These are phyloP conservation scores for Dendrobium huoshanense DNA, from an alignment of 106 monocot genomes.

Conservation along the genomic window DNA sequence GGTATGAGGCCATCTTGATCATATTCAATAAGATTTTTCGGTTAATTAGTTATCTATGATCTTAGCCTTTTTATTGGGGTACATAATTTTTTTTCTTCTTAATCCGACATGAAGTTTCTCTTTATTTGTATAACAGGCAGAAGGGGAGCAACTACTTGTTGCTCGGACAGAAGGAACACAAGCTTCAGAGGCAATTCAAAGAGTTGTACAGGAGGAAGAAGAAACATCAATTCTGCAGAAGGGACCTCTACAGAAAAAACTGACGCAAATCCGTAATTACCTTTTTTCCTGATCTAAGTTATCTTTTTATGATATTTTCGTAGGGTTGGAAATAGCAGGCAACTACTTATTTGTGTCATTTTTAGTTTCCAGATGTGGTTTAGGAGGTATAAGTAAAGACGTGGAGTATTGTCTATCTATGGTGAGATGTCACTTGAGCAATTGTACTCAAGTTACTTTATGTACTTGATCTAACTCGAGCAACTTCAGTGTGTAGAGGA, in stretches of 20 bases:
- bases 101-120: no score
- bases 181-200: slow-evolving; percentile 60
- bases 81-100: no score
- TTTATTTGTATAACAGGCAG: slow-evolving; percentile 33
- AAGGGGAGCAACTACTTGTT: slow-evolving; percentile 65
- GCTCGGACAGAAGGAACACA: slow-evolving; percentile 52
- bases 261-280: slow-evolving; percentile 50
- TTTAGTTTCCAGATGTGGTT: slow-evolving; percentile 63
- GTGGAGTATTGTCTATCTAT: slow-evolving; percentile 66
- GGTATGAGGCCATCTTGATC: slow-evolving; percentile 24
- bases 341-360: slow-evolving; percentile 6
- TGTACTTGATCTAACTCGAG: not conserved
- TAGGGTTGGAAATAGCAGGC: not conserved
- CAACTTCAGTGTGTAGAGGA: slow-evolving; percentile 70
- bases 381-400: slow-evolving; percentile 37
- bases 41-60: no score
- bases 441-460: not conserved
- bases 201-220: slow-evolving; percentile 66
- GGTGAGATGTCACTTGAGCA: slow-evolving; percentile 29
- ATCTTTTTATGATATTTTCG: not conserved
- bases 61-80: not conserved
- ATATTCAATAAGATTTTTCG: not conserved
- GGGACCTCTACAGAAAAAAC: slow-evolving; percentile 52
- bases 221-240: slow-evolving; percentile 57
- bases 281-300: not conserved